Base-by-base conservation (phyloP, 345 rosid genomes). In the Brassica juncea region DNA sequence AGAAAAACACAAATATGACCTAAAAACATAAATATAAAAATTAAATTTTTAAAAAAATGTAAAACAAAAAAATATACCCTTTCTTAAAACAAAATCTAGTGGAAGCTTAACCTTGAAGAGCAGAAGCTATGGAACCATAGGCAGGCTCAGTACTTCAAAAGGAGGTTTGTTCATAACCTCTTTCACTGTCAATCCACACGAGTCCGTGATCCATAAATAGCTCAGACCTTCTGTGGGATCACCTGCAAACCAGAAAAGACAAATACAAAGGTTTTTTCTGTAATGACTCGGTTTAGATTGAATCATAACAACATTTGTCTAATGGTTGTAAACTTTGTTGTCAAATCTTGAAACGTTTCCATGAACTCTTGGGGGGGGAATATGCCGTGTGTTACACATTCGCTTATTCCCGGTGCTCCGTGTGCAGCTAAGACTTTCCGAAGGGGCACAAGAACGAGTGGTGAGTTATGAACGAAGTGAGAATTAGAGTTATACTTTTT, bases 131-230 rank as follows among this genome's bases (percentile, higher is more conserved):
- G 55, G 97, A 80, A 79, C 91, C 80, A 15, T 19, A 19, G 21
- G 98, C 92, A 94, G 94, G 86, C 95, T 92, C n/a, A 94, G 91
- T 79, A 94, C 73, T 87, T 94, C 95, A 70, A 91, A 94, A 3
- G 97, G 99, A 42, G 82, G 87, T 84, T 75, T 88, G 81, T 82
- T 83, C 83, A 66, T 82, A 79, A 94, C 99, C 77, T 89, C 88
- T 54, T 85, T 86, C 79, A 91, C 98, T 1, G 98, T 94, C 63
- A 31, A 70, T 3, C 95, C 92, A 81, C 99, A 92, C 23, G 97
- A 94, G 79, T 94, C 98, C 9, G 97, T 94, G 73, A 92, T 91
- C 99, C 99, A 94, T 85, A 94, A 94, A 84, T 94, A 91, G 71
- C 85, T 75, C 66, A 94, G 74, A 19, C 97, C 97, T 59, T 77